Evolutionary conservation across 495 filamentous ascomycete genomes (phyloP), one percentile per base, ranked within the genome.

Genomic region (Penicillium mononematosum): DNA sequence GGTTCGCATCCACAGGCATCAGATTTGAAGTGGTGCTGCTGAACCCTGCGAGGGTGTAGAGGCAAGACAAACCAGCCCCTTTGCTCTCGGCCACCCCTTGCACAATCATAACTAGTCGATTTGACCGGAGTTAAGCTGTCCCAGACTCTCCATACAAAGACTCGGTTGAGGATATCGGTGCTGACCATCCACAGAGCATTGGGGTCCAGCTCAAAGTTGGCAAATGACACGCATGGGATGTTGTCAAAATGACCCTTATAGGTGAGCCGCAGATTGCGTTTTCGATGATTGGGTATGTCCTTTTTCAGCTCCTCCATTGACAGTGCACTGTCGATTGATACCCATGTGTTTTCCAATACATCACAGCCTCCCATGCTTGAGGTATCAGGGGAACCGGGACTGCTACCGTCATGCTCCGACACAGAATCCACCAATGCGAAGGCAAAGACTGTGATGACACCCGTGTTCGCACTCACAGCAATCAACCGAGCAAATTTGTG

Each of bases 401-500:
- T 43, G n/a, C 27, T 61, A 45, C 62, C 52, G 44, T 59, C 52
- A 49, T 61, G 45, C 9, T 57, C 63, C 20, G 63, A 68, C 7
- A 41, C 41, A 16, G 66, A 27, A 20, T 77, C 70, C 9, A 75
- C 75, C 27, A 92, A 75, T 0, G 87, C 88, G 68, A 91, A 90
- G 3, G 85, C 87, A 66, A 89, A 91, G 16, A 95, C 81, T 5
- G 79, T 82, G 46, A 94, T 83, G 29, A 82, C 72, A 25, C 78
- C 69, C 5, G 77, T 81, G 64, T 98, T 98, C 0, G 88, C 83
- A 52, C 87, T 85, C 17, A 93, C 87, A 0, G 92, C 94, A 51
- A 98, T 82, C 38, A 96, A 70, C 3, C 91, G 81, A 12, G 87
- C 86, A 57, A 85, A 77, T 59, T 86, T 83, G 63, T 98, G 93